Evolutionary conservation across 2,329 filamentous ascomycete genomes (phyloP).

Genomic region (Hymenoscyphus occultus): DNA sequence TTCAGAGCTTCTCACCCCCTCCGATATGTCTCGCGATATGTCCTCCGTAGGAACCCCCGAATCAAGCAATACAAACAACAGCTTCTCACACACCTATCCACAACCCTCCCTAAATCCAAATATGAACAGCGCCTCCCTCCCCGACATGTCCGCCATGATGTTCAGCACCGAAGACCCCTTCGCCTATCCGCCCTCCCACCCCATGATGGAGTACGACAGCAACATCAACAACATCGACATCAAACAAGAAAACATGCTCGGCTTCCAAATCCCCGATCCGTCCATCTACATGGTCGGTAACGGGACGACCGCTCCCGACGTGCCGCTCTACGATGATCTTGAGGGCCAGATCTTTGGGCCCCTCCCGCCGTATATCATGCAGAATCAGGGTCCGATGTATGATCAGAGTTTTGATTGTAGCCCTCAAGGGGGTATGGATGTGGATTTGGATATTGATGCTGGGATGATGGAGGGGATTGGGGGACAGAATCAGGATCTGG

Average conservation of each 20-base stretch:
- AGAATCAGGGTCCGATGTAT: slow-evolving; percentile 16
- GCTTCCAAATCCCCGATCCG: slow-evolving; percentile 15
- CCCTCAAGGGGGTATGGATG: not conserved
- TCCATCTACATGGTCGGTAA: slow-evolving; percentile 31
- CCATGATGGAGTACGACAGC: slow-evolving; percentile 59
- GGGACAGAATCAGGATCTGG: too few relatives aligned
- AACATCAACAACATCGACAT: slow-evolving; percentile 13
- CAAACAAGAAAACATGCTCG: slow-evolving; percentile 28
- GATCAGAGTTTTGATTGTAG: not conserved
- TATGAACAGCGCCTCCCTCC: slow-evolving; percentile 40
- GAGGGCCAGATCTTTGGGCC: slow-evolving; percentile 70
- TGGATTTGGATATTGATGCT: too few relatives aligned
- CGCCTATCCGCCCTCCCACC: slow-evolving; percentile 72
- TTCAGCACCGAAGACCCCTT: slow-evolving; percentile 77
- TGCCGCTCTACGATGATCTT: slow-evolving; percentile 51
- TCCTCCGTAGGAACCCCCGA: slow-evolving; percentile 32
- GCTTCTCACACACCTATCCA: slow-evolving; percentile 23
- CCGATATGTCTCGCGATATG: slow-evolving; percentile 29
- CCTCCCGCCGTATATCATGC: slow-evolving; percentile 62
- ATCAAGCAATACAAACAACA: slow-evolving; percentile 23
- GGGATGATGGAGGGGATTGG: too few relatives aligned
- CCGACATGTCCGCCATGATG: slow-evolving; percentile 75
- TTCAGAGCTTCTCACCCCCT: slow-evolving; percentile 30
- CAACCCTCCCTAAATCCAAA: slow-evolving; percentile 24
- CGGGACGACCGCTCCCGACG: too few relatives aligned